A percentile compares a stretch with the other conserved stretches of the same genome.
Conservation (phyloP, 306 rosid genomes). For the Hippophae gyantsensis region DNA sequence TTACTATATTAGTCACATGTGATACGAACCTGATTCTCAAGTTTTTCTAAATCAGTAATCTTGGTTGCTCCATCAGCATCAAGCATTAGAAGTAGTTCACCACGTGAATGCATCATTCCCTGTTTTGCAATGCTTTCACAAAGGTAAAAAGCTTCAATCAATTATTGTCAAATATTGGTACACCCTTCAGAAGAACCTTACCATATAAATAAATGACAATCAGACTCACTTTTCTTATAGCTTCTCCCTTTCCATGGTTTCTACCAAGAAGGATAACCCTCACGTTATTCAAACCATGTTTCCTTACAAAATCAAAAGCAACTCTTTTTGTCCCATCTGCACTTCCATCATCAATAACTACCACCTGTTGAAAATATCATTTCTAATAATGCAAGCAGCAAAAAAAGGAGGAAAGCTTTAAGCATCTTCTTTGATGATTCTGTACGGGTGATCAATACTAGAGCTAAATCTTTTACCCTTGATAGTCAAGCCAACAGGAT, state of each 20-base stretch:
- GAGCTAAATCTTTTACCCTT: too few species aligned
- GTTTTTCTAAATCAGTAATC: conserved; percentile 78
- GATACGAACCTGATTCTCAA: conserved; percentile 68
- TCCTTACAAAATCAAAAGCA: conserved; percentile 76
- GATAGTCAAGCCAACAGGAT: too few species aligned
- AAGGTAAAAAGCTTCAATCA: conserved; percentile 58
- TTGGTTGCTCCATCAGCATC: conserved; percentile 99
- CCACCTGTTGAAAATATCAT: conserved; percentile 46
- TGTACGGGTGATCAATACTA: too few species aligned
- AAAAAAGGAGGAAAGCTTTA: neutral
- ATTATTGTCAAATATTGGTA: conserved; percentile 18
- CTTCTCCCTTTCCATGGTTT: conserved; percentile 96
- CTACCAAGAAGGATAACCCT: conserved; percentile 85
- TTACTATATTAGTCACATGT: neutral
- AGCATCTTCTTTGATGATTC: neutral
- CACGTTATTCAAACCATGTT: conserved; percentile 63
- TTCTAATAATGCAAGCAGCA: conserved; percentile 9
- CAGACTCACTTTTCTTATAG: conserved; percentile 94
- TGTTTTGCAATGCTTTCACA: conserved; percentile 81
- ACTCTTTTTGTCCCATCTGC: conserved; percentile 78
- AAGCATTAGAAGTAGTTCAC: conserved; percentile 88
- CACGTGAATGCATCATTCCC: conserved; percentile 99
- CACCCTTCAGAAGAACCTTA: too few species aligned
- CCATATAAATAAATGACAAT: conserved; percentile 15
- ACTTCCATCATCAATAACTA: conserved; percentile 91